These are phyloP conservation scores for Orbilia quercus DNA, from an alignment of 2,329 filamentous ascomycete genomes.

Conservation along the genomic window DNA sequence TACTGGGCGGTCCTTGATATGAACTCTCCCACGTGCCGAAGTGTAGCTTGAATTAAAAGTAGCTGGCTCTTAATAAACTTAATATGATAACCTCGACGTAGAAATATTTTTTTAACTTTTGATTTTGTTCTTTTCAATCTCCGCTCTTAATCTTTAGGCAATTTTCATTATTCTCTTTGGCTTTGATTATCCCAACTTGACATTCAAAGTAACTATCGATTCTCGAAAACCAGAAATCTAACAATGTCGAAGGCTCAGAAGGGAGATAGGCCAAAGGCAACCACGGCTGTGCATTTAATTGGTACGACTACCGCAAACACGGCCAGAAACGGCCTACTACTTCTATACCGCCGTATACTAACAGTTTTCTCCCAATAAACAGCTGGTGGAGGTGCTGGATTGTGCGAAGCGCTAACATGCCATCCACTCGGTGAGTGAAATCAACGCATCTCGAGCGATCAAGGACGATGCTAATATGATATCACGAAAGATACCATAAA, in stretches of 20 bases:
- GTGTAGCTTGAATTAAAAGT: constrained; percentile 47
- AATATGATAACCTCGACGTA: constrained; percentile 45
- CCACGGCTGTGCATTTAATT: constrained; percentile 54
- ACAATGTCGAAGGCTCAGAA: constrained; percentile 50
- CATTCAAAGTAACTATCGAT: no score
- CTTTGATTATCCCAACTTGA: no score
- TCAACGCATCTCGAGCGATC: constrained; percentile 38
- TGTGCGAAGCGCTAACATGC: constrained; percentile 98
- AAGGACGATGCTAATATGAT: constrained; percentile 24
- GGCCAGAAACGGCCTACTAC: no score
- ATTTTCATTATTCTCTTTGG: no score
- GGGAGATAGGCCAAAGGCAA: constrained; percentile 56
- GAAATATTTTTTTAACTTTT: constrained; percentile 21
- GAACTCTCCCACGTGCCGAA: constrained; percentile 51
- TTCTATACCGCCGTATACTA: constrained; percentile 38
- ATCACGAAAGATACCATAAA: constrained; percentile 58
- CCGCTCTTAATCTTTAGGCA: not conserved
- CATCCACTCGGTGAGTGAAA: constrained; percentile 81
- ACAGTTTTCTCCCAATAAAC: constrained; percentile 56
- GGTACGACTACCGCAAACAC: constrained; percentile 25
- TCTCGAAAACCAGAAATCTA: not conserved
- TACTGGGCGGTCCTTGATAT: constrained; percentile 7
- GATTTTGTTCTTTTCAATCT: constrained; percentile 17
- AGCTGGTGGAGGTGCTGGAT: constrained; percentile 96
- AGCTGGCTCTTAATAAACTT: constrained; percentile 39